These are phyloP conservation scores for Leishmania braziliensis DNA, from an alignment of 208 protist species.

Conservation along the genomic window DNA sequence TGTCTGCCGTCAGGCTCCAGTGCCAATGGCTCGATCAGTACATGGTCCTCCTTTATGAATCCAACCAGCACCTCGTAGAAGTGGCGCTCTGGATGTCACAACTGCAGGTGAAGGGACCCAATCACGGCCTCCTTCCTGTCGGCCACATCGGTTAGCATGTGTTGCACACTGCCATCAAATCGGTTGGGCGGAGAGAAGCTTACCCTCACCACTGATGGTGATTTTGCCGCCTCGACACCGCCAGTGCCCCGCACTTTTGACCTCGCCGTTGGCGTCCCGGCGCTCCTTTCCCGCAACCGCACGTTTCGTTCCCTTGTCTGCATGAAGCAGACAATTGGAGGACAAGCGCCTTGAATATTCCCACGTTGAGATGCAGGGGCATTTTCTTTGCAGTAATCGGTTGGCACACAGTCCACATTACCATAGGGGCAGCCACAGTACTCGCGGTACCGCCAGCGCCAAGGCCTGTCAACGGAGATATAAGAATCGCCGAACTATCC, in stretches of 20 bases:
- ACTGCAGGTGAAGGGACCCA: slow-evolving; percentile 4
- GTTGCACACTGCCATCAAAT: neutral
- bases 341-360: slow-evolving; percentile 35
- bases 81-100: neutral
- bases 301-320: slow-evolving; percentile 27
- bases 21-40: slow-evolving; percentile 4
- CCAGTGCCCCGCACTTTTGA: neutral
- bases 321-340: slow-evolving; percentile 33
- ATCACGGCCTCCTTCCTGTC: slow-evolving; percentile 23
- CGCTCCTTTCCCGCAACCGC: neutral
- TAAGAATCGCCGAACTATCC: neutral
- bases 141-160: slow-evolving; percentile 6
- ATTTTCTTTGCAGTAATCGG: slow-evolving; percentile 23
- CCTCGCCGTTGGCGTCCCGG: neutral
- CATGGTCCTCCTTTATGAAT: slow-evolving; percentile 5
- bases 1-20: neutral
- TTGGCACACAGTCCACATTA: neutral
- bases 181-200: neutral
- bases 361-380: slow-evolving; percentile 20
- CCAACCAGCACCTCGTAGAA: slow-evolving; percentile 8
- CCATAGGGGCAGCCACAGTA: neutral
- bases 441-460: no score
- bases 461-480: neutral
- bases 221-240: neutral
- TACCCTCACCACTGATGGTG: neutral